phyloP scores from a whole-genome alignment of 148 eudicot genomes.

The Dysphania ambrosioides region DNA sequence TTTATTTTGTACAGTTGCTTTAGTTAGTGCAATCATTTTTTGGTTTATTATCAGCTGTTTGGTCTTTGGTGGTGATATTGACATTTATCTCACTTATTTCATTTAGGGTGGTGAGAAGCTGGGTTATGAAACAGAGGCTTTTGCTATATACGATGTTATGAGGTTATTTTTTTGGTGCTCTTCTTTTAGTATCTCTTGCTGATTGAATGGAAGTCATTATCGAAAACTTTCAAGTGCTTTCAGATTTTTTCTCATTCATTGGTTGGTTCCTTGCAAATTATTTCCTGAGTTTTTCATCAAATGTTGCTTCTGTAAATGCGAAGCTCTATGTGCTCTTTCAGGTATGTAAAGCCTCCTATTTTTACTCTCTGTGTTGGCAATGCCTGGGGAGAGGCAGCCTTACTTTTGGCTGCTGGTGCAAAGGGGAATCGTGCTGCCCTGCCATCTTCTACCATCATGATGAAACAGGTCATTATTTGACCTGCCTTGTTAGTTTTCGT shows the following conservation, averaged over 20 bases:
- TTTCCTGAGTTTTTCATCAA: neutral
- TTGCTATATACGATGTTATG: conserved; percentile 86
- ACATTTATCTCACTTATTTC: neutral
- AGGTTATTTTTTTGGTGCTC: conserved; percentile 40
- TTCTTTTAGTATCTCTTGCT: neutral
- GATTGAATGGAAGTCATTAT: neutral
- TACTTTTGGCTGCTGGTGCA: conserved; percentile 91
- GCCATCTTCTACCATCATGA: conserved; percentile 96
- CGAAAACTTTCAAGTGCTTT: no score
- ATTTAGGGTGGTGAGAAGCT: conserved; percentile 65
- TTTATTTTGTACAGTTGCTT: neutral
- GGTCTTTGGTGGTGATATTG: conserved; percentile 6
- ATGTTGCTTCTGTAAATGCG: neutral
- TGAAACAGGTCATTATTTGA: conserved; percentile 52
- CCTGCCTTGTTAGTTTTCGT: neutral
- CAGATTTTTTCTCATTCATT: no score
- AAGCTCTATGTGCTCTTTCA: conserved; percentile 26
- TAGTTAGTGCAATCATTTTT: neutral
- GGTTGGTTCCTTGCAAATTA: neutral
- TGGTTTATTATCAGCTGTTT: neutral
- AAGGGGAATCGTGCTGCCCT: conserved; percentile 93
- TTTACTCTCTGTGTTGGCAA: conserved; percentile 91
- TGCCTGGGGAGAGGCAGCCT: conserved; percentile 99
- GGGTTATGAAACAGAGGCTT: conserved; percentile 93
- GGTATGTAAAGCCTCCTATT: conserved; percentile 74